A percentile compares a stretch with the other conserved stretches of the same genome.
Conservation (phyloP, 257 asterid genomes). For the Solanum sparsipilum region DNA sequence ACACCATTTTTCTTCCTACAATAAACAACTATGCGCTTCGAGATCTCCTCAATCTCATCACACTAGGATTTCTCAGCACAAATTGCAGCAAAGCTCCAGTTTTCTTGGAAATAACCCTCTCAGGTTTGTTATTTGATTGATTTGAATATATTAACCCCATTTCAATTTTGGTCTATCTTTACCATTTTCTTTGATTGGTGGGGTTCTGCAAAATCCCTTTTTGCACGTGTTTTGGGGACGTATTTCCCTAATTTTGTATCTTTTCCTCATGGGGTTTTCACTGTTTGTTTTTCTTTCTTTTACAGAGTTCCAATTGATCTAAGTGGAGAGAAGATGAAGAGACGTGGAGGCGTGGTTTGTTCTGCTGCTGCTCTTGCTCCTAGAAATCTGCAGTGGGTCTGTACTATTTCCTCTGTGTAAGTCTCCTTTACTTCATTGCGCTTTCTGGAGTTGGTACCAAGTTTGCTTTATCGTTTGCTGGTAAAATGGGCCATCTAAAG, state of each 20-base stretch:
- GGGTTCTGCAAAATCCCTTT: background rate
- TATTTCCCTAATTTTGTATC: background rate
- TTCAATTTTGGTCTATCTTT: background rate
- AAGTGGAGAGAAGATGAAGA: constrained; percentile 16
- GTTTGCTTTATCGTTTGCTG: background rate
- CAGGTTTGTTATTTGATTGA: background rate
- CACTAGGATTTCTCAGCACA: constrained; percentile 7
- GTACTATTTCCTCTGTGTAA: constrained; percentile 57
- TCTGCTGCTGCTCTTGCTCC: constrained; percentile 39
- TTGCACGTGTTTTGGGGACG: background rate
- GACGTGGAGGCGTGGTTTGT: constrained; percentile 42
- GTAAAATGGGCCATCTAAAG: background rate
- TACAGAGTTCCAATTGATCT: constrained; percentile 27
- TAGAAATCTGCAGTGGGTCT: constrained; percentile 59
- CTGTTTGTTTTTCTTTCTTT: background rate
- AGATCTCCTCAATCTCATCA: constrained; percentile 8
- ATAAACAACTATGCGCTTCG: background rate
- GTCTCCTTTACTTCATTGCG: background rate
- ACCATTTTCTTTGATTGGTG: background rate
- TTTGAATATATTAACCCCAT: background rate
- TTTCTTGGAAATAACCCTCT: constrained; percentile 12
- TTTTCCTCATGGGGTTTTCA: background rate
- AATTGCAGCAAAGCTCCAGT: background rate
- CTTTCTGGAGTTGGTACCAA: background rate
- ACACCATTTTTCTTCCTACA: background rate